phyloP scores from a whole-genome alignment of 2,329 filamentous ascomycete species.

The Bipolaris zeicola region DNA sequence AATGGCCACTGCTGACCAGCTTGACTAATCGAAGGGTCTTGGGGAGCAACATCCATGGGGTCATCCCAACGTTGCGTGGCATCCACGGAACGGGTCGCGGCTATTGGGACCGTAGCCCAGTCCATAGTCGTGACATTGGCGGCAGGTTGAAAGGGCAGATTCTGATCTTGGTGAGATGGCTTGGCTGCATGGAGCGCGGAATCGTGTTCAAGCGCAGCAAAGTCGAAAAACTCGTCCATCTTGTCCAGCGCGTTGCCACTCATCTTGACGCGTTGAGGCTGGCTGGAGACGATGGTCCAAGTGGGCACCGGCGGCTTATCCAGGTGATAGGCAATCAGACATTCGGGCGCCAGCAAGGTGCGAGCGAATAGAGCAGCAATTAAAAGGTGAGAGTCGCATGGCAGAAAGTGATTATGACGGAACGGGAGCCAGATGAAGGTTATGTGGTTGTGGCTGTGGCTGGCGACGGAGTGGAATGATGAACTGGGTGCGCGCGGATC shows the following conservation, averaged over 20 bases:
- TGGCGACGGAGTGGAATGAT: slow-evolving; percentile 19
- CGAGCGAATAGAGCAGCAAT: slow-evolving; percentile 1
- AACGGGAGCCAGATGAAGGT: slow-evolving; percentile 21
- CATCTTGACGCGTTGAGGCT: slow-evolving; percentile 19
- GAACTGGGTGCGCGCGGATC: slow-evolving; percentile 26
- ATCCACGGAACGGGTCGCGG: slow-evolving; percentile 12
- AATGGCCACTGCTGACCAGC: slow-evolving; percentile 9
- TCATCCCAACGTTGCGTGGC: background rate
- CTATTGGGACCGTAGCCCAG: slow-evolving; percentile 22
- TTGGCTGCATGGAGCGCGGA: slow-evolving; percentile 1
- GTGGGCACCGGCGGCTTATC: slow-evolving; percentile 20
- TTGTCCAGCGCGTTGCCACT: slow-evolving; percentile 20
- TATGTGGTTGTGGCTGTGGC: slow-evolving; percentile 10
- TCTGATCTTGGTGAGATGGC: background rate
- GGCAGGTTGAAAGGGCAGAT: background rate
- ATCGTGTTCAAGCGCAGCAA: slow-evolving; percentile 37
- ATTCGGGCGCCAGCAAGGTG: slow-evolving; percentile 5
- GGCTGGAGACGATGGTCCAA: slow-evolving; percentile 1
- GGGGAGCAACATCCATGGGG: slow-evolving; percentile 6
- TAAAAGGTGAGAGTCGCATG: slow-evolving; percentile 21
- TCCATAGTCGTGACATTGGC: slow-evolving; percentile 31
- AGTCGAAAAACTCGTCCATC: slow-evolving; percentile 46
- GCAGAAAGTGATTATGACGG: slow-evolving; percentile 17
- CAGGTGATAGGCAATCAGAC: slow-evolving; percentile 13
- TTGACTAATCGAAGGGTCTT: background rate